These are phyloP conservation scores for Cryptosporidium felis DNA, from an alignment of 169 alveolate species.

Conservation along the genomic window DNA sequence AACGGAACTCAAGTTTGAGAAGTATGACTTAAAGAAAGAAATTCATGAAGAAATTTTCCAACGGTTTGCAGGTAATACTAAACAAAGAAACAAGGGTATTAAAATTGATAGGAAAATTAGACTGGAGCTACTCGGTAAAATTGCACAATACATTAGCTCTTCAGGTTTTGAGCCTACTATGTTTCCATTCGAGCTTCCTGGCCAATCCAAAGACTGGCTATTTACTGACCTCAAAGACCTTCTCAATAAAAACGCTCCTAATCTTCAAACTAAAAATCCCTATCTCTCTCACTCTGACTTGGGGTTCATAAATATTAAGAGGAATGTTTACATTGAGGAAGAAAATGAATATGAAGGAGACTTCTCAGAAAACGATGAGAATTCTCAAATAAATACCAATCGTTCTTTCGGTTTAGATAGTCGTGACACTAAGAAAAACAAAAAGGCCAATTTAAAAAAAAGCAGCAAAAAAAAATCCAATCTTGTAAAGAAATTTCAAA, in stretches of 20 bases:
- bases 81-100: too few relatives aligned
- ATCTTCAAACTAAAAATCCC: background rate
- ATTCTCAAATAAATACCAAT: too few relatives aligned
- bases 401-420: background rate
- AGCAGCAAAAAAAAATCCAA: background rate
- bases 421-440: background rate
- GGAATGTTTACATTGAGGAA: conserved; percentile 24
- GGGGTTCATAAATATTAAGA: conserved; percentile 24
- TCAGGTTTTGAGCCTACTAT: background rate
- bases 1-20: background rate
- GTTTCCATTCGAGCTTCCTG: conserved; percentile 27
- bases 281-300: background rate
- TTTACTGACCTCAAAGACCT: background rate
- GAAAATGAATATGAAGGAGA: background rate
- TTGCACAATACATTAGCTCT: background rate
- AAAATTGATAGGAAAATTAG: too few relatives aligned
- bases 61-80: too few relatives aligned
- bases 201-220: conserved; percentile 46
- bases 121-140: background rate
- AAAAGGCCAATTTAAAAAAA: background rate
- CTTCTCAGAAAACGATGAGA: too few relatives aligned
- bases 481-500: background rate
- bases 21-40: conserved; percentile 5
- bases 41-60: background rate
- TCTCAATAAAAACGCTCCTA: background rate